Conservation (phyloP, 495 filamentous ascomycete genomes). For the Aspergillus sclerotiicarbonarius region DNA sequence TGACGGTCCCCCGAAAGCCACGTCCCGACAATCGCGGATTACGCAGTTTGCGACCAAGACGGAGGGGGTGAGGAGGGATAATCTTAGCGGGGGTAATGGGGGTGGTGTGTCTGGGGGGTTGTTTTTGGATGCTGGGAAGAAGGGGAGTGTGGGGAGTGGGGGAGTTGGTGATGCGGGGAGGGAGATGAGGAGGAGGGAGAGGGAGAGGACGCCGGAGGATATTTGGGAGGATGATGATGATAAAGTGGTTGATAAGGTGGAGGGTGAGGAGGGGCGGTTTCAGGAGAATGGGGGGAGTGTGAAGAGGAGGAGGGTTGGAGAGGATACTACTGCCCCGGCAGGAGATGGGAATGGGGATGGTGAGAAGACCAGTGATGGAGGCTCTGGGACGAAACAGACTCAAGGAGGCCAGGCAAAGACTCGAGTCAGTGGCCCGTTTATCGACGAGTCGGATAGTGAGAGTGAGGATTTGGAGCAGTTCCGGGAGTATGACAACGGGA, state of each 20-base stretch:
- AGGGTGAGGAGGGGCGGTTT: constrained; percentile 18
- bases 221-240: constrained; percentile 29
- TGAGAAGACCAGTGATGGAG: constrained; percentile 16
- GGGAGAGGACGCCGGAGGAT: constrained; percentile 36
- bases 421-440: constrained; percentile 52
- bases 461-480: constrained; percentile 47
- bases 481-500: constrained; percentile 18
- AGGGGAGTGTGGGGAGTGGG: constrained; percentile 15
- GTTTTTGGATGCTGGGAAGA: constrained; percentile 44
- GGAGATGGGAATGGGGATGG: constrained; percentile 12
- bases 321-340: constrained; percentile 29
- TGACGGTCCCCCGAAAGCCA: constrained; percentile 42
- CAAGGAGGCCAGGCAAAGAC: constrained; percentile 13
- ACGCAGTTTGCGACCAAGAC: constrained; percentile 39
- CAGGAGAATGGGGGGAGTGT: constrained; percentile 29
- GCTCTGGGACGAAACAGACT: constrained; percentile 1
- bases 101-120: constrained; percentile 33
- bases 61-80: constrained; percentile 5
- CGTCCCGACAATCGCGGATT: constrained; percentile 36
- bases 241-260: neutral
- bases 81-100: neutral
- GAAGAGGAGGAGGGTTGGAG: constrained; percentile 45
- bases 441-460: constrained; percentile 69
- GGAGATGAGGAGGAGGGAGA: neutral
- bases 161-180: neutral